phyloP scores from a whole-genome alignment of 495 filamentous ascomycete genomes.

The Gamarada debralockiae region DNA sequence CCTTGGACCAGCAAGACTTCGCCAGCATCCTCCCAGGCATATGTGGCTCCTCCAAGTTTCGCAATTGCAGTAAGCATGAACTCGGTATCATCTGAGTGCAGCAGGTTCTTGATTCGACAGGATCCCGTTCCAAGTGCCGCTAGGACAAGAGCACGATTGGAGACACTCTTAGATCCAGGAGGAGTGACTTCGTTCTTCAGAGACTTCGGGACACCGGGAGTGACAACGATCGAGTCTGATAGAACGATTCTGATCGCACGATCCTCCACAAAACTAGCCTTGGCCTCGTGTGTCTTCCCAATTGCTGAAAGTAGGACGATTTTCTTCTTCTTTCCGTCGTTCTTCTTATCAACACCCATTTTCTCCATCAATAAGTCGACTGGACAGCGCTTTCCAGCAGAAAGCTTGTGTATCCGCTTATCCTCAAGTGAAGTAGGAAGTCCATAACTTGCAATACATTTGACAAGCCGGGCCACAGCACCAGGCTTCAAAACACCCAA shows the following conservation, averaged over 20 bases:
- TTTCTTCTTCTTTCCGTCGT: constrained; percentile 92
- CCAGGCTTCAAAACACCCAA: constrained; percentile 82
- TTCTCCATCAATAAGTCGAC: constrained; percentile 83
- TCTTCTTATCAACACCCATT: constrained; percentile 99
- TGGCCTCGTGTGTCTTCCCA: constrained; percentile 79
- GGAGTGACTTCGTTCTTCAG: constrained; percentile 74
- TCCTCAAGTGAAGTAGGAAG: constrained; percentile 85
- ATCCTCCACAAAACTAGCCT: constrained; percentile 85
- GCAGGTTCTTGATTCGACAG: constrained; percentile 83
- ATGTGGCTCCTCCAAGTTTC: constrained; percentile 81
- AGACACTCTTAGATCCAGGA: constrained; percentile 96
- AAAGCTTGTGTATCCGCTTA: constrained; percentile 76
- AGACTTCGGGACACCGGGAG: constrained; percentile 58
- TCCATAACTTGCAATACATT: constrained; percentile 90
- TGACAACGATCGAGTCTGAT: constrained; percentile 71
- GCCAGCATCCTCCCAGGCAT: constrained; percentile 91
- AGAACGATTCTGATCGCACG: constrained; percentile 79
- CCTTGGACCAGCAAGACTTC: constrained; percentile 86
- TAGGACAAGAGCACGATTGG: constrained; percentile 89
- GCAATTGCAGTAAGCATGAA: constrained; percentile 90
- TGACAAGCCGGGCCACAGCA: constrained; percentile 83
- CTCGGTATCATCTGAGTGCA: constrained; percentile 96
- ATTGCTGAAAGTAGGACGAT: constrained; percentile 93
- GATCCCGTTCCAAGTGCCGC: constrained; percentile 86
- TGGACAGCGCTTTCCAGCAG: constrained; percentile 85